Evolutionary conservation across 2,329 filamentous ascomycete genomes (phyloP).

Genomic region (Blumeriella jaapii): DNA sequence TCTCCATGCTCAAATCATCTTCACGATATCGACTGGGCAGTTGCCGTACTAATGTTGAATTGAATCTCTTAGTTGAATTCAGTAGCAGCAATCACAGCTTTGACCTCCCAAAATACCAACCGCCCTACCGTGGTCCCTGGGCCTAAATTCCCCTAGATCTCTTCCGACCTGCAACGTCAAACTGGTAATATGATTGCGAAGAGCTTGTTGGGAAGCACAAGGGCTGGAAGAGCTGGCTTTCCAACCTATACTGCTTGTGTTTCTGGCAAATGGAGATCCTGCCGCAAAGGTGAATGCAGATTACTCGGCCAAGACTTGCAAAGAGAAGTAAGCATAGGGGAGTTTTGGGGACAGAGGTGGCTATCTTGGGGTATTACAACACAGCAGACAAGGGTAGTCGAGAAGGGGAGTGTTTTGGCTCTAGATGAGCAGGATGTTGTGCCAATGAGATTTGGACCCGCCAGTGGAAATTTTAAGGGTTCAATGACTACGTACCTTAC

Average conservation of each 20-base stretch:
- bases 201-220: conserved; percentile 54
- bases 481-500: too few relatives aligned
- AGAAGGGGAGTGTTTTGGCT: too few relatives aligned
- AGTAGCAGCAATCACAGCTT: neutral
- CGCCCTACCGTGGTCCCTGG: neutral
- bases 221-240: conserved; percentile 61
- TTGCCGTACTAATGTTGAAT: too few relatives aligned
- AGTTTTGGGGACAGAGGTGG: too few relatives aligned
- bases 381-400: too few relatives aligned
- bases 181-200: conserved; percentile 82
- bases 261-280: conserved; percentile 84
- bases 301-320: conserved; percentile 93
- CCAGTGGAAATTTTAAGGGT: too few relatives aligned
- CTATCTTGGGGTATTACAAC: neutral
- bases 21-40: too few relatives aligned
- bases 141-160: conserved; percentile 1
- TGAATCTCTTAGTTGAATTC: too few relatives aligned
- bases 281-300: conserved; percentile 89
- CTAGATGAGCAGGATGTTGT: too few relatives aligned
- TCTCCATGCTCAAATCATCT: too few relatives aligned
- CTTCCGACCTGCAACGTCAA: conserved; percentile 74
- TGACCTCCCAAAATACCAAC: neutral
- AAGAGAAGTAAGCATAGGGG: conserved; percentile 67
- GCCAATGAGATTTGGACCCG: too few relatives aligned
- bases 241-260: conserved; percentile 74